Percentiles rank a stretch among this genome's conserved stretches.
Conservation (phyloP, 139 green algal species). For the Coelastrella sp. region DNA sequence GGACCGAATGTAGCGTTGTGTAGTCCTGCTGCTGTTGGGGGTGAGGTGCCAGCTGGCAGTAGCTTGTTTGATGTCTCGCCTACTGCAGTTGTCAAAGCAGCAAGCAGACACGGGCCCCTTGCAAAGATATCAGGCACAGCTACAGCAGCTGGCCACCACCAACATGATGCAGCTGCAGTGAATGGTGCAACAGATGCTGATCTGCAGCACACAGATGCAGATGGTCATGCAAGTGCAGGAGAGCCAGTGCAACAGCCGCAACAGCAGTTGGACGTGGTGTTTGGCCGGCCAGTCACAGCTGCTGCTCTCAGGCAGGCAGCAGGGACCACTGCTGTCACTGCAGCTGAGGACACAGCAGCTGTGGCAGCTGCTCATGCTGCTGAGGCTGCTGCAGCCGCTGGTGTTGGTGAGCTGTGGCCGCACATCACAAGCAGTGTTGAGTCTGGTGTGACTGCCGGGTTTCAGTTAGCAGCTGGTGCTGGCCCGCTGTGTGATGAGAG, state of each 20-base stretch:
- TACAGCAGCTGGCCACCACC: not conserved
- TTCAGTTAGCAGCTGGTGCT: conserved; percentile 87
- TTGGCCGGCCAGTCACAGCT: conserved; percentile 9
- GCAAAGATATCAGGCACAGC: not conserved
- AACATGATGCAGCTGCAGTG: conserved; percentile 21
- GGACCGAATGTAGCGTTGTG: conserved; percentile 91
- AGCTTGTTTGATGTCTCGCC: conserved; percentile 69
- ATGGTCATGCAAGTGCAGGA: not conserved
- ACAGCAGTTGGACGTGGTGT: conserved; percentile 45
- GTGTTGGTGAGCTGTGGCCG: conserved; percentile 26
- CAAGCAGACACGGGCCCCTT: conserved; percentile 12
- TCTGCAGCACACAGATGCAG: not conserved
- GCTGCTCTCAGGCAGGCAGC: not conserved
- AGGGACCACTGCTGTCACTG: not conserved
- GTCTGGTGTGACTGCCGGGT: conserved; percentile 88
- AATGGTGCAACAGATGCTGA: not conserved
- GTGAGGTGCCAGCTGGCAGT: conserved; percentile 15
- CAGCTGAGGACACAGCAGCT: conserved; percentile 20
- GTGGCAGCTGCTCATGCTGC: not conserved
- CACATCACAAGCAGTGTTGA: conserved; percentile 68
- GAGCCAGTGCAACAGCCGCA: not conserved
- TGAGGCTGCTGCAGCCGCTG: conserved; percentile 22
- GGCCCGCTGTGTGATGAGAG: conserved; percentile 98
- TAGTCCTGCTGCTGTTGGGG: not conserved
- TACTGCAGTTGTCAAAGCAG: conserved; percentile 47